Base-by-base conservation (phyloP, 768 basidiomycete species). In the Mycena maculata region DNA sequence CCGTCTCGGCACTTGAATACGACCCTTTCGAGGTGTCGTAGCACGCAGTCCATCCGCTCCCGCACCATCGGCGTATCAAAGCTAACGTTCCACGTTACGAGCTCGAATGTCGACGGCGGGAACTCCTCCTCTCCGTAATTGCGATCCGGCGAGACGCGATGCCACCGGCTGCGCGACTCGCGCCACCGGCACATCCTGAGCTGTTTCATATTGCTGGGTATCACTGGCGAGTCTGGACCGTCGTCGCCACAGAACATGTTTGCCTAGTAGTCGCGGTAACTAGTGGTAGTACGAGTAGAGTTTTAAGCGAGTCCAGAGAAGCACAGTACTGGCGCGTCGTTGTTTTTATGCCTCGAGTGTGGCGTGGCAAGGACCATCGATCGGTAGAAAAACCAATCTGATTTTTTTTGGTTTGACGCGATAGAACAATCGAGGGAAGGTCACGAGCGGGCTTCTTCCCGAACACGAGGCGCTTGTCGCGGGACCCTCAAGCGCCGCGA, bases 11-110 rank as follows among this genome's bases (percentile, higher is more conserved):
- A 86, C 52, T 73, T 70, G 67, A 92, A 82, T 4, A 89, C 82
- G 3, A 85, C 81, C 36, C 78, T 74, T 72, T 86, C 84, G 67
- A 93, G 82, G 73, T 92, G 82, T 16, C 83, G 78, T 62, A 93
- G 79, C 20, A 83, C 84, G 4, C 81, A 76, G 0, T 62, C 66
- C 36, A 90, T 79, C 9, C 92, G 87, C 61, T 80, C 79, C 45
- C 77, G 78, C 12, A 72, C 73, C 42, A 80, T 70, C 0, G 74
- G 69, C 18, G 77, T 77, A 42, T 74, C 68, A 73, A 85, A 88
- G 73, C 90, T 86, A 59, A 93, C 71, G 76, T 94, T 93, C 92
- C 92, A 94, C 30, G 90, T 88, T 67, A 93, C 75, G 53, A 94
- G 75, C 61, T 81, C 82, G 53, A 93, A 71, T 38, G 79, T 79